phyloP scores from a whole-genome alignment of 1,139 yeast species.

The Taphrina deformans region DNA sequence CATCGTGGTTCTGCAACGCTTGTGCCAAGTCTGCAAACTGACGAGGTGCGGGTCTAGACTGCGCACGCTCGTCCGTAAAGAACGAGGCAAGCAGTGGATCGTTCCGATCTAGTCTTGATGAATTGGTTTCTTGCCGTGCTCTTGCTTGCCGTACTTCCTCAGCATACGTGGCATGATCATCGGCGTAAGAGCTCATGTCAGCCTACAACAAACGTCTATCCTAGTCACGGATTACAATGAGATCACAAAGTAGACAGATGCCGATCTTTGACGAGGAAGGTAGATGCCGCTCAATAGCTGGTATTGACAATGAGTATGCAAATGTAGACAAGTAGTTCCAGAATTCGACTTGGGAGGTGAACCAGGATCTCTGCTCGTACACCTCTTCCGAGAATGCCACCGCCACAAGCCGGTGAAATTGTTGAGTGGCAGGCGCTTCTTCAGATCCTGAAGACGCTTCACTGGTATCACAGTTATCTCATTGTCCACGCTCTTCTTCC shows the following conservation, averaged over 20 bases:
- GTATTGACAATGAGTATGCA: too few relatives aligned
- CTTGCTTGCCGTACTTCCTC: neutral
- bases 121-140: neutral
- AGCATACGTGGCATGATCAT: constrained; percentile 24
- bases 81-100: constrained; percentile 25
- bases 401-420: neutral
- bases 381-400: too few relatives aligned
- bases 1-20: constrained; percentile 13
- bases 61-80: neutral
- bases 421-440: neutral
- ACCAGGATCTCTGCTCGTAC: too few relatives aligned
- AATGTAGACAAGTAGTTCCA: too few relatives aligned
- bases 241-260: too few relatives aligned
- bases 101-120: constrained; percentile 5
- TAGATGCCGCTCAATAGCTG: too few relatives aligned
- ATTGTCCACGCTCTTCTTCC: too few relatives aligned
- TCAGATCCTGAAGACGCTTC: neutral
- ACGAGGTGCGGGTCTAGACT: neutral
- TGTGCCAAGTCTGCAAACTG: constrained; percentile 13
- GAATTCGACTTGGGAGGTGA: too few relatives aligned
- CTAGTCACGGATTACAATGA: too few relatives aligned
- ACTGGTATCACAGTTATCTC: neutral
- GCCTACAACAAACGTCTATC: neutral
- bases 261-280: too few relatives aligned
- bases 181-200: constrained; percentile 26